These are phyloP conservation scores for Cylindrotheca closterium DNA, from an alignment of 108 stramenopile species.

Conservation along the genomic window DNA sequence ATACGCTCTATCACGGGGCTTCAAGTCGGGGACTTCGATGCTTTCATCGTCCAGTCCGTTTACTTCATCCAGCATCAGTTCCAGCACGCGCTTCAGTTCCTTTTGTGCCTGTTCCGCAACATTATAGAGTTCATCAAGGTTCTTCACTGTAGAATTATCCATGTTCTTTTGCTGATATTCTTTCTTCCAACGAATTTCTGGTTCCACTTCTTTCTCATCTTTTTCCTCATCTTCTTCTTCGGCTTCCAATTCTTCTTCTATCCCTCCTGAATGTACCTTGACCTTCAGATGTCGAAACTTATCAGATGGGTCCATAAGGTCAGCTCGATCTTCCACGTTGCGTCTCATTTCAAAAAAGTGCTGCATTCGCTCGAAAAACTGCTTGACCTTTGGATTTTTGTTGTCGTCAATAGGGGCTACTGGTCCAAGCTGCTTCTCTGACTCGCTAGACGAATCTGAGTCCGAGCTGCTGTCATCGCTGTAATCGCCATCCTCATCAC, in stretches of 20 bases:
- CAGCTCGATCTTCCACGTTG: slow-evolving; percentile 29
- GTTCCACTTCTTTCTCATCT: not conserved
- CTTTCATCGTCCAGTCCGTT: slow-evolving; percentile 20
- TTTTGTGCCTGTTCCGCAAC: slow-evolving; percentile 19
- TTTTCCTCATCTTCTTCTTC: not conserved
- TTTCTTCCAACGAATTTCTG: too few relatives aligned
- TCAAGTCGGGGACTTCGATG: slow-evolving; percentile 11
- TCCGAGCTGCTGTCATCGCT: slow-evolving; percentile 2
- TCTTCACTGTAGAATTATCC: slow-evolving; percentile 14
- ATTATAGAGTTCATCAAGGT: slow-evolving; percentile 33
- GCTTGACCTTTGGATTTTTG: slow-evolving; percentile 28
- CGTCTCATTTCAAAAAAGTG: slow-evolving; percentile 36
- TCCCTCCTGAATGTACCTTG: slow-evolving; percentile 35
- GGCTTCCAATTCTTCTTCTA: slow-evolving; percentile 8
- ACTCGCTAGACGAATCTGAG: not conserved
- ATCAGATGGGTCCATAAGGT: slow-evolving; percentile 26
- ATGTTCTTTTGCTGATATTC: slow-evolving; percentile 31
- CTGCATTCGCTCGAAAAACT: slow-evolving; percentile 32
- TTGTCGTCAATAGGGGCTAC: slow-evolving; percentile 14
- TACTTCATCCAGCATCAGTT: slow-evolving; percentile 18
- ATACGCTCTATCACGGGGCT: slow-evolving; percentile 28
- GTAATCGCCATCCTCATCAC: not conserved
- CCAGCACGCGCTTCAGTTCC: slow-evolving; percentile 21
- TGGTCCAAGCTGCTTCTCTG: not conserved
- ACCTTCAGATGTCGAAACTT: slow-evolving; percentile 30